Conservation (phyloP, 2,329 filamentous ascomycete species). For the Aureobasidium pullulans region DNA sequence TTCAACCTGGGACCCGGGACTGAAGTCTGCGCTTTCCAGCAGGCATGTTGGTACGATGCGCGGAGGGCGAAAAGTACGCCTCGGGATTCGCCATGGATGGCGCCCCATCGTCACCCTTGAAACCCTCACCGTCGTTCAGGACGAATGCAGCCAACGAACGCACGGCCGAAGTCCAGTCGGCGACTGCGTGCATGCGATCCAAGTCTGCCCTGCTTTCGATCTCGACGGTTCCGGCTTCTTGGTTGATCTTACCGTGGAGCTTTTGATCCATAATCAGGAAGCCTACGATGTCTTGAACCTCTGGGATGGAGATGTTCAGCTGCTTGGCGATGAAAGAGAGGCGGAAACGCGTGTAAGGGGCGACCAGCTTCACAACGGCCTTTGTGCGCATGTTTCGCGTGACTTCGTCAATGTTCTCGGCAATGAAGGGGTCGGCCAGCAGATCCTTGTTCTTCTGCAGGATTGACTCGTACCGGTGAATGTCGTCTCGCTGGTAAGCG, state of each 20-base stretch:
- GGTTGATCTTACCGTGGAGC: constrained; percentile 81
- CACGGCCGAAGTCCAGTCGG: constrained; percentile 65
- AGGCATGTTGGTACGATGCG: constrained; percentile 12
- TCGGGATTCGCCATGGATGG: constrained; percentile 11
- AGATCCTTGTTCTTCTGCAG: constrained; percentile 83
- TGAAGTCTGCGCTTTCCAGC: constrained; percentile 25
- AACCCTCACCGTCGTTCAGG: constrained; percentile 71
- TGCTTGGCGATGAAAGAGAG: constrained; percentile 80
- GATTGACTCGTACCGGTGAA: constrained; percentile 83
- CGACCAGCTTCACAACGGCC: constrained; percentile 85
- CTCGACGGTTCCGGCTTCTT: constrained; percentile 75
- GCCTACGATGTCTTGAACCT: constrained; percentile 92
- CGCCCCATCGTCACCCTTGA: constrained; percentile 41
- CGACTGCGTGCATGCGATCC: constrained; percentile 65
- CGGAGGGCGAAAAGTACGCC: constrained; percentile 7
- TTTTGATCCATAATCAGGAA: constrained; percentile 89
- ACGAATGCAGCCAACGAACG: constrained; percentile 61
- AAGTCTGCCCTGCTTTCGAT: constrained; percentile 68
- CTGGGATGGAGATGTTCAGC: constrained; percentile 73
- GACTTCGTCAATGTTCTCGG: constrained; percentile 98
- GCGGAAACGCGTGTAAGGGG: constrained; percentile 89
- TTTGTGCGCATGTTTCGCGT: constrained; percentile 98
- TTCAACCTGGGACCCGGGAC: constrained; percentile 22
- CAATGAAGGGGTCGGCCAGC: constrained; percentile 87
- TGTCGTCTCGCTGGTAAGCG: constrained; percentile 91